Evolutionary conservation across 139 green algal genomes (phyloP).

Genomic region (Tetratostichococcus sp.): DNA sequence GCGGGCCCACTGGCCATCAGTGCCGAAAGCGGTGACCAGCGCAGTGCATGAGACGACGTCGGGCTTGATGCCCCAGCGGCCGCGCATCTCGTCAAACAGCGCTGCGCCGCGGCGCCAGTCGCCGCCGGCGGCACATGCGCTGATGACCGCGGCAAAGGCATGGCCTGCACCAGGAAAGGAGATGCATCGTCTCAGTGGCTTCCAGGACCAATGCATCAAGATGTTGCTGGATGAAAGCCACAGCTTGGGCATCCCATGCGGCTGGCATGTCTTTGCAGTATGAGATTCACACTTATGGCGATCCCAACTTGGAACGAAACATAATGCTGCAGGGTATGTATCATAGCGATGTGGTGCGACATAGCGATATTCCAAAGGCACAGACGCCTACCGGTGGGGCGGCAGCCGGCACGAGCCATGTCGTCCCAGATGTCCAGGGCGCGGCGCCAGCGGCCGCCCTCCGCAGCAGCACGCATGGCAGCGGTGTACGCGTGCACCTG

Average conservation of each 20-base stretch:
- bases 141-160: constrained; percentile 79
- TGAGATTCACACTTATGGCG: too few relatives aligned
- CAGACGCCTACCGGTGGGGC: constrained; percentile 53
- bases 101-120: constrained; percentile 67
- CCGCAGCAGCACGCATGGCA: constrained; percentile 77
- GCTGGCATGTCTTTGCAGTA: too few relatives aligned
- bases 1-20: constrained; percentile 70
- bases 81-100: constrained; percentile 83
- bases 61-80: constrained; percentile 52
- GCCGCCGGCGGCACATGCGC: constrained; percentile 65
- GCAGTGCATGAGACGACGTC: constrained; percentile 89
- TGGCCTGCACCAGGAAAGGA: constrained; percentile 39
- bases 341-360: too few relatives aligned
- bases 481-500: constrained; percentile 85
- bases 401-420: constrained; percentile 57
- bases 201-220: too few relatives aligned
- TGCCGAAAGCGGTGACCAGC: constrained; percentile 74
- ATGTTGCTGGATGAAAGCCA: neutral
- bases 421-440: constrained; percentile 79
- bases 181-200: too few relatives aligned
- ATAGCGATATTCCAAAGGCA: too few relatives aligned
- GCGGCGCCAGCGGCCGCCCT: constrained; percentile 56
- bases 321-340: too few relatives aligned
- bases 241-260: too few relatives aligned
- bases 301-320: too few relatives aligned